These are phyloP conservation scores for Euphorbia pulcherrima DNA, from an alignment of 345 rosid species.

Conservation along the genomic window DNA sequence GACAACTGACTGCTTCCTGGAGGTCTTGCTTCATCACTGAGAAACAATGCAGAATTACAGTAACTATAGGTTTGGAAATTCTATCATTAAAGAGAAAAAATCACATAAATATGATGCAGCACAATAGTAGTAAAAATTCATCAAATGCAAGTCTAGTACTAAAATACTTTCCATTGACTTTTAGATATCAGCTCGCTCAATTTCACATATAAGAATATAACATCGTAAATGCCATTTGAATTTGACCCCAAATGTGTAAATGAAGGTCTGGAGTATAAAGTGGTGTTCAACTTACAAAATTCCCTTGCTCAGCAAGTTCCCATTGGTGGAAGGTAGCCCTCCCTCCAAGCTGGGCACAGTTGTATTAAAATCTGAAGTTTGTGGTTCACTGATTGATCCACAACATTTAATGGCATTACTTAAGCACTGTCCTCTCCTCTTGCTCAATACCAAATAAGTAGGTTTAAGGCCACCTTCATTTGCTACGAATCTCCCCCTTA, in stretches of 20 bases:
- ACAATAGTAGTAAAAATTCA: not conserved
- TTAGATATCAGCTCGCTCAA: no score
- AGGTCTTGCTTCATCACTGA: not conserved
- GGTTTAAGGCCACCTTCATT: constrained; percentile 1
- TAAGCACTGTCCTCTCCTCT: not conserved
- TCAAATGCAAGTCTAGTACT: not conserved
- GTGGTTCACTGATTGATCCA: constrained; percentile 18
- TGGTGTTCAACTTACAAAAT: constrained; percentile 14
- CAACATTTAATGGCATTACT: constrained; percentile 24
- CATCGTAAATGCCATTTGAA: no score
- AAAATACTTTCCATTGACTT: not conserved
- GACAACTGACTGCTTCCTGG: constrained; percentile 16
- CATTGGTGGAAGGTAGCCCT: constrained; percentile 11
- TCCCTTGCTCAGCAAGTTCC: constrained; percentile 11
- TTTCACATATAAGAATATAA: no score
- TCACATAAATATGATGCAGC: not conserved
- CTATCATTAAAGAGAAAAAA: not conserved
- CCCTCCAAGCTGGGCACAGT: constrained; percentile 10
- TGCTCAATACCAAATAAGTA: constrained; percentile 3
- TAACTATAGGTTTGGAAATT: not conserved
- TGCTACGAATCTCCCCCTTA: constrained; percentile 7
- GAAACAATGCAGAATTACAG: not conserved
- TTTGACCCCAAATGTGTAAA: not conserved
- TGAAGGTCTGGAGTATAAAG: not conserved
- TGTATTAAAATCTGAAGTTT: constrained; percentile 18